Evolutionary conservation across 768 basidiomycete species (phyloP).

Genomic region (Imleria badia): DNA sequence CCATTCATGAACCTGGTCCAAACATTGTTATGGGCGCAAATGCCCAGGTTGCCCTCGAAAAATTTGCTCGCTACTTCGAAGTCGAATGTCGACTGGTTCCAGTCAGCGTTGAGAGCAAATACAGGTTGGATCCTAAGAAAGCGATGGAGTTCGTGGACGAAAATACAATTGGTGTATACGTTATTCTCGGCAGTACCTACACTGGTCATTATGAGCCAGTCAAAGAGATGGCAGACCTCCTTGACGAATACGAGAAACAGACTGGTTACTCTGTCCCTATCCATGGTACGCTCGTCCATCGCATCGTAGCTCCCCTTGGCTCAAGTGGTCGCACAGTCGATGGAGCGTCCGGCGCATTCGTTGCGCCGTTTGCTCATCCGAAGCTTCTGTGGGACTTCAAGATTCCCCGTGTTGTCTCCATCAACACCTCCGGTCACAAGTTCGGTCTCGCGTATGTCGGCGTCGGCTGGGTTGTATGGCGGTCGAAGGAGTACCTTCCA

Average conservation of each 20-base stretch:
- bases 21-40: conserved; percentile 68
- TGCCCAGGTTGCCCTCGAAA: conserved; percentile 69
- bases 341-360: conserved; percentile 60
- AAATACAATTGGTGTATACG: conserved; percentile 70
- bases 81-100: conserved; percentile 67
- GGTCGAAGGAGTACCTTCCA: conserved; percentile 54
- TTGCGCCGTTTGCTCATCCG: conserved; percentile 60
- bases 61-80: conserved; percentile 68
- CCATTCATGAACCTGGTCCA: conserved; percentile 64
- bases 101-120: conserved; percentile 64
- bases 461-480: conserved; percentile 68
- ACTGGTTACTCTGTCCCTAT: conserved; percentile 47
- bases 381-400: conserved; percentile 59
- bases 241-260: conserved; percentile 54
- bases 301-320: conserved; percentile 15
- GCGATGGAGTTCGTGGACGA: conserved; percentile 68
- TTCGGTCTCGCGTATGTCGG: conserved; percentile 57
- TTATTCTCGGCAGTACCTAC: conserved; percentile 56
- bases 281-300: conserved; percentile 32
- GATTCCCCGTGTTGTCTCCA: conserved; percentile 57
- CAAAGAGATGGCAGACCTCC: conserved; percentile 75
- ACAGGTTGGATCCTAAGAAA: conserved; percentile 70
- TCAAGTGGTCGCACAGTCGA: conserved; percentile 38
- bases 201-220: conserved; percentile 76
- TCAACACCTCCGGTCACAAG: conserved; percentile 63